phyloP scores from a whole-genome alignment of 495 filamentous ascomycete species.

The Aspergillus ostianus region DNA sequence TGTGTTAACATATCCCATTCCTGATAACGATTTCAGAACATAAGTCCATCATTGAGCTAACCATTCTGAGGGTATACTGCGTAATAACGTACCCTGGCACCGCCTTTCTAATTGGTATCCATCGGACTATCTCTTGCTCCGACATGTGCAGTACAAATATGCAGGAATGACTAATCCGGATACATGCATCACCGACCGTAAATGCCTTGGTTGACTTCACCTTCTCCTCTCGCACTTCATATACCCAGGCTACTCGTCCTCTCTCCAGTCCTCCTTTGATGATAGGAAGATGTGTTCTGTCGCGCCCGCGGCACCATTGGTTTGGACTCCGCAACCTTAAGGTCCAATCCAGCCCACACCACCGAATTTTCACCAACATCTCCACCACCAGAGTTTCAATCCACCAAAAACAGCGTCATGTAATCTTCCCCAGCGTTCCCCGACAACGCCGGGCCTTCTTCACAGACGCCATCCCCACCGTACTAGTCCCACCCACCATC shows the following conservation, averaged over 20 bases:
- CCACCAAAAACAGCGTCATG: background rate
- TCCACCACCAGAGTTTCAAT: background rate
- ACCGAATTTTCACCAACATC: background rate
- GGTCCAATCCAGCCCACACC: background rate
- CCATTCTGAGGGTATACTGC: too few species aligned
- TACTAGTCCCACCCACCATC: constrained; percentile 62
- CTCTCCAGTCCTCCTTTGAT: constrained; percentile 4
- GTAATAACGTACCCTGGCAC: too few species aligned
- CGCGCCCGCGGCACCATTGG: constrained; percentile 7
- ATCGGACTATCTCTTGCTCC: too few species aligned
- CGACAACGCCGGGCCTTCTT: constrained; percentile 15
- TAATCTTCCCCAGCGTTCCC: background rate
- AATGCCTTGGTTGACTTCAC: too few species aligned
- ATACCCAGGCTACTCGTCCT: background rate
- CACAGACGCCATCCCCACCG: constrained; percentile 42
- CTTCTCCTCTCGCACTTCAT: too few species aligned
- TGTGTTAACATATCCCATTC: too few species aligned
- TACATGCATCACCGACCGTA: too few species aligned
- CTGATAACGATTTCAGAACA: too few species aligned
- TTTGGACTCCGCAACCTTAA: background rate
- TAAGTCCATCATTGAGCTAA: too few species aligned
- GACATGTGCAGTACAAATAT: too few species aligned
- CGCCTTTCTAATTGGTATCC: too few species aligned
- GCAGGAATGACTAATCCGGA: too few species aligned
- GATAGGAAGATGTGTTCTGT: constrained; percentile 11